Percentiles rank a stretch among this genome's conserved stretches.
These are phyloP conservation scores for Poa pratensis DNA, from an alignment of 176 grass and related monocot species.

Conservation along the genomic window DNA sequence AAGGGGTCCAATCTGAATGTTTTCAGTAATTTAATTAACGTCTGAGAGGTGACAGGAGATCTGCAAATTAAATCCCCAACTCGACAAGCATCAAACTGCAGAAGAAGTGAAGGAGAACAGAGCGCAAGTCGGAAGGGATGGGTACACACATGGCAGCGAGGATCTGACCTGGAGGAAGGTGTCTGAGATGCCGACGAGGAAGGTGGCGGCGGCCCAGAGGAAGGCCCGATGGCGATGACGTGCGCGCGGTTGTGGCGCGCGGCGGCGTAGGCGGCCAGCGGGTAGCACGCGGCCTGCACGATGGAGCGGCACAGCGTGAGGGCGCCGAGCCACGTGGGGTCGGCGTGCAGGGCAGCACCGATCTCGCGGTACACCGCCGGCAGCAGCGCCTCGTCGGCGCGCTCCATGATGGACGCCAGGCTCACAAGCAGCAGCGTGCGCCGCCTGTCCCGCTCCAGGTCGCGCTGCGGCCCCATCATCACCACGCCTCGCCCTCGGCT, in stretches of 20 bases:
- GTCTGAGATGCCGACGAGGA: slow-evolving; percentile 78
- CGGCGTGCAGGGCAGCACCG: slow-evolving; percentile 63
- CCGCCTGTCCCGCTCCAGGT: slow-evolving; percentile 44
- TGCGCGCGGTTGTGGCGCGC: slow-evolving; percentile 69
- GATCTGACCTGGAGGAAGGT: slow-evolving; percentile 72
- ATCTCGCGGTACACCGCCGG: slow-evolving; percentile 94
- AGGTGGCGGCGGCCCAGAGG: slow-evolving; percentile 84
- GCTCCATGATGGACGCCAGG: slow-evolving; percentile 90
- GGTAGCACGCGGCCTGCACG: slow-evolving; percentile 88
- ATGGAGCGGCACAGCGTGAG: slow-evolving; percentile 81
- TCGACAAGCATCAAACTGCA: neutral
- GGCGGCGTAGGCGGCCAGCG: slow-evolving; percentile 76
- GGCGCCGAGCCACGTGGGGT: slow-evolving; percentile 70
- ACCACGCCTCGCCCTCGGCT: neutral
- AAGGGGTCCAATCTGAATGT: neutral
- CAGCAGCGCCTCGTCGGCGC: slow-evolving; percentile 85
- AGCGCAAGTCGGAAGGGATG: neutral
- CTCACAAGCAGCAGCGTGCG: slow-evolving; percentile 75
- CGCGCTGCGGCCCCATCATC: slow-evolving; percentile 37
- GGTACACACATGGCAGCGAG: slow-evolving; percentile 47
- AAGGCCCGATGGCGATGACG: slow-evolving; percentile 77
- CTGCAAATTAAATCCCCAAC: neutral
- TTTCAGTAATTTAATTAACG: too few relatives aligned
- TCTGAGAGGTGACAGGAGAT: neutral
- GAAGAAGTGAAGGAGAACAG: neutral